These are phyloP conservation scores for Wickerhamiella sergipiensis DNA, from an alignment of 805 yeast species.

Conservation along the genomic window DNA sequence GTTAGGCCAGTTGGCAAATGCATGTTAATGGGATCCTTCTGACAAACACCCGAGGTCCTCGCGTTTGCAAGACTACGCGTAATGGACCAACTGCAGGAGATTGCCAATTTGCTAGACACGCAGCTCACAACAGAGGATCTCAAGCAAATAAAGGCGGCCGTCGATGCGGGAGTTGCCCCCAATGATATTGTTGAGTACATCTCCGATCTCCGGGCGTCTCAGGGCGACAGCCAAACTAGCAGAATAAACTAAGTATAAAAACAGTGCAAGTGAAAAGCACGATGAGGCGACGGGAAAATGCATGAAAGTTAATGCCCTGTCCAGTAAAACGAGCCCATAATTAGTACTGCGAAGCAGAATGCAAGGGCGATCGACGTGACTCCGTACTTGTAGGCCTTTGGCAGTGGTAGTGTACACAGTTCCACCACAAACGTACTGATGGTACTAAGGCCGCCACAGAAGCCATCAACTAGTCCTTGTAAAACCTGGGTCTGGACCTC, in stretches of 20 bases:
- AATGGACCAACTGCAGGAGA: constrained; percentile 13
- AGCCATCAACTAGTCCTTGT: constrained; percentile 46
- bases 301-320: constrained; percentile 22
- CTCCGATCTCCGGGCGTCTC: not conserved
- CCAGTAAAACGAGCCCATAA: constrained; percentile 67
- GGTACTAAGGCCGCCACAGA: constrained; percentile 60
- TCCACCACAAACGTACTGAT: constrained; percentile 70
- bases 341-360: constrained; percentile 39
- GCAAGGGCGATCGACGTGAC: constrained; percentile 32
- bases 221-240: no score
- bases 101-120: constrained; percentile 23
- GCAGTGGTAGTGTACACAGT: constrained; percentile 28
- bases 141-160: constrained; percentile 16
- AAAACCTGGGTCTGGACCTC: constrained; percentile 37
- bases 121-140: constrained; percentile 18
- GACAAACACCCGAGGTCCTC: not conserved
- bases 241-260: no score
- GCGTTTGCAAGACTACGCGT: no score
- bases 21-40: not conserved
- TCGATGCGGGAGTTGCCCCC: constrained; percentile 24
- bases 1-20: not conserved
- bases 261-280: no score
- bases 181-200: constrained; percentile 18
- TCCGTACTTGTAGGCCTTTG: constrained; percentile 39
- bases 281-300: no score